phyloP scores from a whole-genome alignment of 192 early-diverging fungal genomes.

The Powellomyces hirtus region DNA sequence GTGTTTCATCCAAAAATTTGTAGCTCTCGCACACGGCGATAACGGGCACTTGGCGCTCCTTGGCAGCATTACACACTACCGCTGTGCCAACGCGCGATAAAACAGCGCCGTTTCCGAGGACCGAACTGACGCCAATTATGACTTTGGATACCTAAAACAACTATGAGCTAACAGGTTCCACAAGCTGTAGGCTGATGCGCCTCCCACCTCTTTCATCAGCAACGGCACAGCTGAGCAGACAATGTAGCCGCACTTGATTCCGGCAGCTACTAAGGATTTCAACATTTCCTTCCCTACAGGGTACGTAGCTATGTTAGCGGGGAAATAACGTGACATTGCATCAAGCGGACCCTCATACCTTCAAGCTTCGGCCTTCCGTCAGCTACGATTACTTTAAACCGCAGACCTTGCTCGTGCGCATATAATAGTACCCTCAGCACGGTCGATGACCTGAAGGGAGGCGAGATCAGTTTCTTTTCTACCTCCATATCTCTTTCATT shows the following conservation, averaged over 20 bases:
- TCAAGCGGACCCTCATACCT: slow-evolving; percentile 50
- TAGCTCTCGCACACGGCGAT: slow-evolving; percentile 94
- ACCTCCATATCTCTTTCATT: neutral
- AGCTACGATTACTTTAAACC: slow-evolving; percentile 90
- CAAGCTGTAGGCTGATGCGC: neutral
- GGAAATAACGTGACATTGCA: neutral
- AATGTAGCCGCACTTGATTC: slow-evolving; percentile 74
- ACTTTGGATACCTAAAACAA: too few relatives aligned
- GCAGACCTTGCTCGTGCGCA: slow-evolving; percentile 68
- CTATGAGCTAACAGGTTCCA: neutral
- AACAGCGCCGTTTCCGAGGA: slow-evolving; percentile 90
- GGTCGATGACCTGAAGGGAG: slow-evolving; percentile 70
- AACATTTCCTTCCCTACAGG: slow-evolving; percentile 65
- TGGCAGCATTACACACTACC: slow-evolving; percentile 86
- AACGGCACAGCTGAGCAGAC: slow-evolving; percentile 66
- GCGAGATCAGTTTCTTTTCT: neutral
- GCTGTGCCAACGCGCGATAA: slow-evolving; percentile 89
- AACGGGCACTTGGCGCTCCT: slow-evolving; percentile 86
- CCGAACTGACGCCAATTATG: slow-evolving; percentile 87
- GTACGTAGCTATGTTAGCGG: too few relatives aligned
- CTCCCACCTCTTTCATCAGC: slow-evolving; percentile 75
- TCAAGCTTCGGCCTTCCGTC: slow-evolving; percentile 88
- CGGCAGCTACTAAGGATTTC: slow-evolving; percentile 53
- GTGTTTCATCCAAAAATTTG: slow-evolving; percentile 90
- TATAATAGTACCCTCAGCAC: slow-evolving; percentile 76